phyloP scores from a whole-genome alignment of 345 rosid genomes.

The Gynandropsis gynandra region DNA sequence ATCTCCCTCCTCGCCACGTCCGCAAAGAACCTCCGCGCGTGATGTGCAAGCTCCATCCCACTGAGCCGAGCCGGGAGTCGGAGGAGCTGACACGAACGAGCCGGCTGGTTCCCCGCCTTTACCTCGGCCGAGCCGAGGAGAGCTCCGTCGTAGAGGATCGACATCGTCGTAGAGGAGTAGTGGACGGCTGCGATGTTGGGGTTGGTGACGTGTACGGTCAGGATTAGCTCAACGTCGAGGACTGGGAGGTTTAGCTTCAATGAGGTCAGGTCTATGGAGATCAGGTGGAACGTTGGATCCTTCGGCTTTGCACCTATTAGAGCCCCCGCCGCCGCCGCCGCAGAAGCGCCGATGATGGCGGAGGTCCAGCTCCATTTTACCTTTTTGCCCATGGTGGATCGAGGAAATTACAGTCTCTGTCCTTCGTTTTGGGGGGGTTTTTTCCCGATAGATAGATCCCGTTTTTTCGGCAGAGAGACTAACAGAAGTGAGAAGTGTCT shows the following conservation, averaged over 20 bases:
- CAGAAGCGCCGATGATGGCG: constrained; percentile 60
- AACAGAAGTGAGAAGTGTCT: too few relatives aligned
- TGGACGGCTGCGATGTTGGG: constrained; percentile 60
- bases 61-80: constrained; percentile 61
- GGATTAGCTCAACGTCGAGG: constrained; percentile 66
- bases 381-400: constrained; percentile 34
- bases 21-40: constrained; percentile 48
- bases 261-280: constrained; percentile 70
- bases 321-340: constrained; percentile 45
- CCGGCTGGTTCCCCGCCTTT: constrained; percentile 59
- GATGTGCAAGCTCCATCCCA: constrained; percentile 78
- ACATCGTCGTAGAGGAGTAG: constrained; percentile 71
- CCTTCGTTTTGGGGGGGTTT: background rate
- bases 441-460: too few relatives aligned
- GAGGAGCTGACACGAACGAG: constrained; percentile 58
- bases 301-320: constrained; percentile 50
- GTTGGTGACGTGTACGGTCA: constrained; percentile 76
- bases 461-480: too few relatives aligned
- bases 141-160: constrained; percentile 84
- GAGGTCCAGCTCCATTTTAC: constrained; percentile 76
- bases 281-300: constrained; percentile 81
- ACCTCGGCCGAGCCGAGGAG: constrained; percentile 63
- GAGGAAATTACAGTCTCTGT: background rate
- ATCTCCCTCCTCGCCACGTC: constrained; percentile 78
- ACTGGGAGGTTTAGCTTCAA: constrained; percentile 64